These are phyloP conservation scores for Backusella morwellensis DNA, from an alignment of 192 early-diverging fungal species.

Conservation along the genomic window DNA sequence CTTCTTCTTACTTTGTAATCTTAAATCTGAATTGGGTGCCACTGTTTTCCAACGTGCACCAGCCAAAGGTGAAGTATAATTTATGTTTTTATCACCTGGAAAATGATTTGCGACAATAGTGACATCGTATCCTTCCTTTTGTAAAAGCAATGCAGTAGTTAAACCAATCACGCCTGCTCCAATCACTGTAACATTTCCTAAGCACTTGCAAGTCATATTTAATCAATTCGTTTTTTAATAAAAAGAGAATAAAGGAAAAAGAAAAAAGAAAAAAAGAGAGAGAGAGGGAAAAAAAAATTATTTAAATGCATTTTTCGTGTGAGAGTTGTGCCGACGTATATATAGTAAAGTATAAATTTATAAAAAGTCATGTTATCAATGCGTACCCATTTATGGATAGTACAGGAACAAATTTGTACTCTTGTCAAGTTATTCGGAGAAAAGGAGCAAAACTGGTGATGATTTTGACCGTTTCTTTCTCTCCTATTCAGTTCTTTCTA, in stretches of 20 bases:
- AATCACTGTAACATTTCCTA: conserved; percentile 43
- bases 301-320: background rate
- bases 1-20: conserved; percentile 30
- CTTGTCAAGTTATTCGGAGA: background rate
- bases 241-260: background rate
- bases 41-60: conserved; percentile 45
- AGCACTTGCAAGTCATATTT: background rate
- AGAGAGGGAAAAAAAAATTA: background rate
- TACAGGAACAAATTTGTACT: background rate
- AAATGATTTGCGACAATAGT: conserved; percentile 59
- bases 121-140: conserved; percentile 57
- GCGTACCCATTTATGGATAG: background rate
- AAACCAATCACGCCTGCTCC: conserved; percentile 78
- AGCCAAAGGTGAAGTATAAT: conserved; percentile 56
- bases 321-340: background rate
- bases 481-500: too few relatives aligned
- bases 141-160: conserved; percentile 65
- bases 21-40: conserved; percentile 32
- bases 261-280: background rate
- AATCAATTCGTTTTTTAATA: background rate
- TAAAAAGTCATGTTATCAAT: background rate
- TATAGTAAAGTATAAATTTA: background rate
- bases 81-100: conserved; percentile 47
- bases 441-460: background rate
- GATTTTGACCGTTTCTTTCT: too few relatives aligned